Evolutionary conservation across 1,139 yeast species (phyloP), one percentile per base, ranked within the genome.

Genomic region (Nakaseomyces sp.): DNA sequence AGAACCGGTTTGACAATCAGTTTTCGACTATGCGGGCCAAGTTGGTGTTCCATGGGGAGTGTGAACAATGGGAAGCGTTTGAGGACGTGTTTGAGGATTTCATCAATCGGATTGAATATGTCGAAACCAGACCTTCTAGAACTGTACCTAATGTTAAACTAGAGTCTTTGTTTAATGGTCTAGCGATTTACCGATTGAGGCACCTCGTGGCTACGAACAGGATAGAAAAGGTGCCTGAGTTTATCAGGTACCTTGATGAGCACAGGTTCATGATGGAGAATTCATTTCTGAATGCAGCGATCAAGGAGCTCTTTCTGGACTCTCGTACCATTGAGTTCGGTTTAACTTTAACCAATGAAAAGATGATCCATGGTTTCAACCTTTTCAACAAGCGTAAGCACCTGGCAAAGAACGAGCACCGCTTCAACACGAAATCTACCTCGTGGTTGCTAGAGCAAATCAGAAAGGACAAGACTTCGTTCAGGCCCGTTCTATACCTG

Each of bases 361-460:
- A 55, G 40, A 49, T 74, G 40, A 60, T 72, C 39, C 69, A 69
- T 44, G 73, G 75, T 12, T 62, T 52, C 55, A 63, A 58, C 40
- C 35, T 53, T 37, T 54, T 57, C 33, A 61, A 56, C 40, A 60
- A 55, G 44, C 47, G 48, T 19, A 58, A 64, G 45, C 44, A 49
- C 19, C 43, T 53, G 19, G 49, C 42, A 43, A 15, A 9, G 12
- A 35, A 35, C 13, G 38, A 35, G 13, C 13, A 22, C 22, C 16
- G 38, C 9, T 35, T 16, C 5, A 35, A 35, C 13, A 13, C 18
- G 5, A 42, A 43, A 15, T 45, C 46, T n/a, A 41, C 37, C 15
- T 44, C 58, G n/a, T 49, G 57, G 47, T 40, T 51, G 24, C 42
- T 51, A 20, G 49, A 50, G 28, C 28, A 51, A 32, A 55, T 54